Evolutionary conservation across 371 early-diverging fungal species (phyloP), one percentile per base, ranked within the genome.

Genomic region (Polyrhizophydium stewartii): DNA sequence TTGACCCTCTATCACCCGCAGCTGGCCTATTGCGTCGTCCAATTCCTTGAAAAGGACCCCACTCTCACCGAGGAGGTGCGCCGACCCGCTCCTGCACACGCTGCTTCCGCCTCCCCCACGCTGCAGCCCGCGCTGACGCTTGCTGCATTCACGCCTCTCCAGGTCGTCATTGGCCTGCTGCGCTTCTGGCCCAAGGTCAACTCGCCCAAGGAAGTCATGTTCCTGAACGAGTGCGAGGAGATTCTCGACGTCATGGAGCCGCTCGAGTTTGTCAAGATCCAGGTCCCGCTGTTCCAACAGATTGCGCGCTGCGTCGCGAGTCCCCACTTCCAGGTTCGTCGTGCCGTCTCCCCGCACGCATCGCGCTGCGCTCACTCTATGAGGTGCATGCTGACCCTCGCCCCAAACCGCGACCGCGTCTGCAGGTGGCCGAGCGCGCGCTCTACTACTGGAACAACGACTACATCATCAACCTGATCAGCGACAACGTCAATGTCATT

Each of bases 181-280:
- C 85, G 93, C 28, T 95, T 85, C 74, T 98, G 98, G 98, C 98
- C 98, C 47, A 98, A 96, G 71, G 90, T 93, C 50, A 98, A 96
- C 79, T 92, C 92, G 58, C 92, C 96, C 2, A 98, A 98, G 73
- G 96, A 97, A 74, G 93, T 97, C 57, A 96, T 98, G 95, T 98
- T 92, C 72, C 74, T 98, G 62, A 92, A 89, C 73, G 97, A 96
- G 74, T 75, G 97, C 52, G 98, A 98, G 66, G 95, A 96, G 62
- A 90, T 96, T n/a, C 64, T 98, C 74, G 95, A 95, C 74, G 88
- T 92, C 5, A 89, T 91, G 30, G 94, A 95, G 66, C 89, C 89
- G 2, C 75, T 77, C 24, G 91, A 94, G 66, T 97, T 97, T 69
- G 75, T 82, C 35, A 90, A 89, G 63, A 75, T 97, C 56, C 89